phyloP scores from a whole-genome alignment of 2,329 filamentous ascomycete species.

The Aspergillus quadrilineatus region DNA sequence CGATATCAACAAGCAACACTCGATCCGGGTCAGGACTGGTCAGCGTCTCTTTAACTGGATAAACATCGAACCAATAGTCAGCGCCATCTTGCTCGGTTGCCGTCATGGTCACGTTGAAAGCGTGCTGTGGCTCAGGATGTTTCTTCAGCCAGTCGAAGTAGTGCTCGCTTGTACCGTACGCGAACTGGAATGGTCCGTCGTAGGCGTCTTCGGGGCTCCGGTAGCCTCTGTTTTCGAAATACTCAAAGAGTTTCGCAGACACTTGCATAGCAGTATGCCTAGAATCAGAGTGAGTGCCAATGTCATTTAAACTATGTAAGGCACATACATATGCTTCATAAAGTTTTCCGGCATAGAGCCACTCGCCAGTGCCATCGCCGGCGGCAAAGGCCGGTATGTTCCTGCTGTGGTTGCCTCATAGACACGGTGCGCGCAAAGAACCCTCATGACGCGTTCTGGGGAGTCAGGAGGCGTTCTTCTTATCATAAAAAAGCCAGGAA shows the following conservation, averaged over 20 bases:
- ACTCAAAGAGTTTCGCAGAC: conserved; percentile 24
- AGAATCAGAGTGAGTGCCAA: not conserved
- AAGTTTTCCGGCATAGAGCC: conserved; percentile 11
- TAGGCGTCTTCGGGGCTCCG: conserved; percentile 27
- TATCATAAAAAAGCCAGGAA: no score
- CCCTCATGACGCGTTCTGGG: conserved; percentile 22
- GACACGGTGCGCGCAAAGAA: conserved; percentile 17
- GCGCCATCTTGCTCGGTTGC: not conserved
- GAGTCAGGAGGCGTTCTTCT: not conserved
- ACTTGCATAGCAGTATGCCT: conserved; percentile 17
- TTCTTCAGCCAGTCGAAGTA: conserved; percentile 30
- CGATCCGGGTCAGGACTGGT: not conserved
- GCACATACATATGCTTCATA: conserved; percentile 25
- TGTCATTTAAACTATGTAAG: not conserved
- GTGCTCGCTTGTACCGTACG: conserved; percentile 22
- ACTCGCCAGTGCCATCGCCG: conserved; percentile 15
- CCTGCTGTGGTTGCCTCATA: conserved; percentile 11
- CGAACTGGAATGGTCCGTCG: conserved; percentile 31
- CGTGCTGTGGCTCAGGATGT: conserved; percentile 19
- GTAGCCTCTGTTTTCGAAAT: conserved; percentile 31
- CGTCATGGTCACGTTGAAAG: conserved; percentile 33
- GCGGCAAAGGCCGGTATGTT: conserved; percentile 15
- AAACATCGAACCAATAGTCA: conserved; percentile 20
- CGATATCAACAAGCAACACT: conserved; percentile 37
- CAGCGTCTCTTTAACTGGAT: conserved; percentile 17